Percentiles rank a stretch among this genome's conserved stretches.
phyloP scores from a whole-genome alignment of 768 basidiomycete species.

The Tylopilus subfusipes region DNA sequence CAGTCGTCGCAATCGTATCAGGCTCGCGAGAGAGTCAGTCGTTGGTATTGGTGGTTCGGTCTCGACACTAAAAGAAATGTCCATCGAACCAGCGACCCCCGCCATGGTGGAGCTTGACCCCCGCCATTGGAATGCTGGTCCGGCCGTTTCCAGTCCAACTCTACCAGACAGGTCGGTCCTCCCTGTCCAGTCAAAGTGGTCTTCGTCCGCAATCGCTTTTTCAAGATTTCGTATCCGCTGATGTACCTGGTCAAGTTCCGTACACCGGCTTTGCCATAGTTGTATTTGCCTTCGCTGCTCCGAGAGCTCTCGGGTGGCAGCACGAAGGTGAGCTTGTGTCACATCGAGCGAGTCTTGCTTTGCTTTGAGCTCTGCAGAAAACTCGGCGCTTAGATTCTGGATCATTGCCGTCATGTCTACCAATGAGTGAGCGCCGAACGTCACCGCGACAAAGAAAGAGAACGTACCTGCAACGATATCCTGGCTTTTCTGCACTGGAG shows the following conservation, averaged over 20 bases:
- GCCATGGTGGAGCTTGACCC: slow-evolving; percentile 65
- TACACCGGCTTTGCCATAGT: slow-evolving; percentile 66
- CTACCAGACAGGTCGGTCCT: slow-evolving; percentile 47
- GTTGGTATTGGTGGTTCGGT: slow-evolving; percentile 70
- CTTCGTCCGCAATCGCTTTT: slow-evolving; percentile 73
- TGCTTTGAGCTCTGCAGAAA: slow-evolving; percentile 74
- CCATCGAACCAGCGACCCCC: slow-evolving; percentile 60
- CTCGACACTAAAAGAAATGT: slow-evolving; percentile 61
- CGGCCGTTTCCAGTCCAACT: slow-evolving; percentile 33
- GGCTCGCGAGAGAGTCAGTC: slow-evolving; percentile 50
- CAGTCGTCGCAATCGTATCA: slow-evolving; percentile 73
- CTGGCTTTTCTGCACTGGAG: slow-evolving; percentile 82
- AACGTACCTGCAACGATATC: slow-evolving; percentile 73
- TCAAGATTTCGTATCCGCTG: slow-evolving; percentile 85
- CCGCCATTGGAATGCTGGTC: slow-evolving; percentile 67
- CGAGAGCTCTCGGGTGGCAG: slow-evolving; percentile 85
- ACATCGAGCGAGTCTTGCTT: slow-evolving; percentile 89
- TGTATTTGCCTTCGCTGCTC: slow-evolving; percentile 87
- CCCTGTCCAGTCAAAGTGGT: slow-evolving; percentile 87
- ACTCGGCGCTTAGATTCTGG: slow-evolving; percentile 71
- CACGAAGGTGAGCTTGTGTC: slow-evolving; percentile 81
- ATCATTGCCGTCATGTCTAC: slow-evolving; percentile 86
- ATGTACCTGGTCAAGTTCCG: slow-evolving; percentile 74
- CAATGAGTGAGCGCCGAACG: slow-evolving; percentile 8
- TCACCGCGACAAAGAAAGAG: background rate